Base-by-base conservation (phyloP, 768 basidiomycete genomes). In the Ramaria sp. region DNA sequence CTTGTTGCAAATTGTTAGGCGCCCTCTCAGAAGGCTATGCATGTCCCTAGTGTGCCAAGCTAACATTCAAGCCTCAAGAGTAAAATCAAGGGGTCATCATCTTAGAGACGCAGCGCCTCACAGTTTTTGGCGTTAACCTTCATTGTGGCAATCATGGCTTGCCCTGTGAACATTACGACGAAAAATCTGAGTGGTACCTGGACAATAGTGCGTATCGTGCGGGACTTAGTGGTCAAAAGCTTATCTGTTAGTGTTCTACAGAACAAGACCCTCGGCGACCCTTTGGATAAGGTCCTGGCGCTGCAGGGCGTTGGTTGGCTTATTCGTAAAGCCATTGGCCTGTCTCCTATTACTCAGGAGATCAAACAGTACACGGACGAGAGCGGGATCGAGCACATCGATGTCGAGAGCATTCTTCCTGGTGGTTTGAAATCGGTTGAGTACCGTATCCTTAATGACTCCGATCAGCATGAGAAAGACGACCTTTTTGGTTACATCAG, bases 181-280 rank as follows among this genome's bases (percentile, higher is more conserved):
- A 78, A 78, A 63, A 72, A 86, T 58, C 69, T 88, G 59, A 71
- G 72, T 53, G 88, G 84, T 54, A 82, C 69, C 61, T 90, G 75
- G 65, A 65, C 70, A 56, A 77, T 86, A 79, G 86, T 87, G 64
- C 15, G 48, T 27, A 43, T 22, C 41, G 27, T 20, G 15, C 22
- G 19, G 46, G 4, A 43, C 20, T 19, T 22, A 5, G 27, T 2
- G 27, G 27, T 27, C 27, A 27, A 27, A 59, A n/a, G 39, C 41
- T 46, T 48, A n/a, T 22, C 38, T 46, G 12, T 33, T 41, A 31
- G 9, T n/a, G 15, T 31, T 30, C 9, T 42, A 56, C 59, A 89
- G 88, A 88, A 85, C 73, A 88, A 84, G 68, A 46, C 72, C 1
- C 74, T 88, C 53, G 37, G 46, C n/a, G 60, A 61, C 34, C 34